phyloP scores from a whole-genome alignment of 2,329 filamentous ascomycete genomes.

The Botrytis porri region DNA sequence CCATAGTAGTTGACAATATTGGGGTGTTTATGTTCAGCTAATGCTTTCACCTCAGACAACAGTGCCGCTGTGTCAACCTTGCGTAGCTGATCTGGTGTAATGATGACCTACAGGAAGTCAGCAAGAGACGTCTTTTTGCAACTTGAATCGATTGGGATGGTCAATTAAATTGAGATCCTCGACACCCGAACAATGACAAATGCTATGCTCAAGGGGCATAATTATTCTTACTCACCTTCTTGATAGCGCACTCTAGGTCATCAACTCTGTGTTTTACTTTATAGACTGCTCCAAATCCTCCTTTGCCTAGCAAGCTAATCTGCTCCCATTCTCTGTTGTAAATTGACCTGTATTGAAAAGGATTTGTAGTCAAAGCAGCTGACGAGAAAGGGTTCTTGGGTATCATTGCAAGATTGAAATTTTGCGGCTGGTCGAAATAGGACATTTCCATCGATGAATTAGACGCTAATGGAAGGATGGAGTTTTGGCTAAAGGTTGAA shows the following conservation, averaged over 20 bases:
- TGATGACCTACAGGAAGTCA: conserved; percentile 45
- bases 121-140: neutral
- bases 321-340: conserved; percentile 30
- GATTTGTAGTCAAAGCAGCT: conserved; percentile 13
- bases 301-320: conserved; percentile 58
- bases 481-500: neutral
- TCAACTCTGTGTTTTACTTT: conserved; percentile 60
- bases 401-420: neutral
- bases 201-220: neutral
- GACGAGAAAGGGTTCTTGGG: conserved; percentile 20
- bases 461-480: neutral
- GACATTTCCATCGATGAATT: conserved; percentile 9
- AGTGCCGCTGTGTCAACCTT: conserved; percentile 18
- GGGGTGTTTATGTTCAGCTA: conserved; percentile 60
- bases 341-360: conserved; percentile 13
- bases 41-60: conserved; percentile 52
- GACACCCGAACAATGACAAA: neutral
- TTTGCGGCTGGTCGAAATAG: conserved; percentile 15
- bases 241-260: conserved; percentile 60
- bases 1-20: conserved; percentile 66
- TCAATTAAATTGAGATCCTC: neutral
- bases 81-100: conserved; percentile 41
- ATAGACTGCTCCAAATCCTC: conserved; percentile 64
- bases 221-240: conserved; percentile 43
- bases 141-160: neutral